phyloP scores from a whole-genome alignment of 805 yeast species.

The Grigorovia humatica region DNA sequence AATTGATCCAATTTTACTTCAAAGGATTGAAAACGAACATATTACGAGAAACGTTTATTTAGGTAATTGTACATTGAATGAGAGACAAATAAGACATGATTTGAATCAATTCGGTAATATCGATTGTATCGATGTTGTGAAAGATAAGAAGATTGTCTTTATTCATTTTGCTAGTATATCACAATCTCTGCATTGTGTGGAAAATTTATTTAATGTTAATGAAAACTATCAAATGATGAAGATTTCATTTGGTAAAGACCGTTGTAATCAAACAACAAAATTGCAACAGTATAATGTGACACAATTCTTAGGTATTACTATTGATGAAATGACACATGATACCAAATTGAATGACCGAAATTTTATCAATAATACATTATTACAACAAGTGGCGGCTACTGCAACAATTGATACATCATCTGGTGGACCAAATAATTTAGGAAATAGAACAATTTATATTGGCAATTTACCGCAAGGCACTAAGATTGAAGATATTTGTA shows the following conservation, averaged over 20 bases:
- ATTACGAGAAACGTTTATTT: slow-evolving; percentile 92
- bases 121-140: slow-evolving; percentile 71
- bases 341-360: slow-evolving; percentile 57
- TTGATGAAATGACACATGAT: slow-evolving; percentile 67
- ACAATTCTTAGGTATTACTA: slow-evolving; percentile 82
- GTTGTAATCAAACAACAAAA: slow-evolving; percentile 89
- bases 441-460: slow-evolving; percentile 85
- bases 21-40: slow-evolving; percentile 70
- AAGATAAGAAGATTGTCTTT: slow-evolving; percentile 79
- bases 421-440: slow-evolving; percentile 85
- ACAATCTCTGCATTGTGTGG: slow-evolving; percentile 79
- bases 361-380: slow-evolving; percentile 57
- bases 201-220: slow-evolving; percentile 51
- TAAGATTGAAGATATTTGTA: slow-evolving; percentile 86
- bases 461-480: slow-evolving; percentile 86
- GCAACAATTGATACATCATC: slow-evolving; percentile 95
- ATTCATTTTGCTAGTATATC: slow-evolving; percentile 80
- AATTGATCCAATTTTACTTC: slow-evolving; percentile 61
- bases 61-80: slow-evolving; percentile 58
- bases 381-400: slow-evolving; percentile 93
- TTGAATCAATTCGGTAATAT: slow-evolving; percentile 68
- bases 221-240: slow-evolving; percentile 67
- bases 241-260: slow-evolving; percentile 85
- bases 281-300: slow-evolving; percentile 97
- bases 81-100: slow-evolving; percentile 52